These are phyloP conservation scores for Russula vinacea DNA, from an alignment of 768 basidiomycete genomes.

Conservation along the genomic window DNA sequence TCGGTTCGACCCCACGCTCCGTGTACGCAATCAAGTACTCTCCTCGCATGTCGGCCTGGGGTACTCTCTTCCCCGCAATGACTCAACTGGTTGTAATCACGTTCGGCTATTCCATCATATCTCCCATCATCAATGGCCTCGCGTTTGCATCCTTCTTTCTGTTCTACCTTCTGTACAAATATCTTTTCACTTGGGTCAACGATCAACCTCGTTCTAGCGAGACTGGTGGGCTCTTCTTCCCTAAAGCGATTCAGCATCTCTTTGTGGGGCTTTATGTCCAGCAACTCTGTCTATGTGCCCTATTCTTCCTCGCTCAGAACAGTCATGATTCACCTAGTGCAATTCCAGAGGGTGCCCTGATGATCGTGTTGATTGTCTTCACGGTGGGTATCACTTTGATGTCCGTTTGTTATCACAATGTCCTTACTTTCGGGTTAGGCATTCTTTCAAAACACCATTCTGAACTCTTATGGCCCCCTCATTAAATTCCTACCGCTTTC, in stretches of 20 bases:
- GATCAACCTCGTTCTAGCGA: conserved; percentile 67
- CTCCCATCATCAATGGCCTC: conserved; percentile 91
- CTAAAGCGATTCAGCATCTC: conserved; percentile 88
- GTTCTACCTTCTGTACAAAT: conserved; percentile 74
- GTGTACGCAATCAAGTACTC: conserved; percentile 82
- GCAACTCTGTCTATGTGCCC: conserved; percentile 76
- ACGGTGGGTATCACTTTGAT: conserved; percentile 52
- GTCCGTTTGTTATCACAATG: neutral
- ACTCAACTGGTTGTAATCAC: conserved; percentile 83
- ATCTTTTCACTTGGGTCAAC: conserved; percentile 46
- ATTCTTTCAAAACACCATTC: conserved; percentile 70
- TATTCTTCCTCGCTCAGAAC: conserved; percentile 85
- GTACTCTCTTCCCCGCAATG: conserved; percentile 65
- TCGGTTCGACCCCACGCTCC: conserved; percentile 84
- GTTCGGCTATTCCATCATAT: conserved; percentile 81
- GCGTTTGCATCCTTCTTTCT: conserved; percentile 77
- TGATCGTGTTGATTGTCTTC: conserved; percentile 78
- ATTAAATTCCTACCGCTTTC: conserved; percentile 73
- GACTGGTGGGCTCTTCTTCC: conserved; percentile 93
- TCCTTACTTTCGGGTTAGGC: conserved; percentile 41
- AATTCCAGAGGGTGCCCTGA: conserved; percentile 72
- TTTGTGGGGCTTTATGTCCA: conserved; percentile 93
- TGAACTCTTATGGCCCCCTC: conserved; percentile 80
- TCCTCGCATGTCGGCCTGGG: conserved; percentile 66
- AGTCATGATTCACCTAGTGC: conserved; percentile 51